phyloP scores from a whole-genome alignment of 2,329 filamentous ascomycete genomes.

The Fusarium vanettenii region DNA sequence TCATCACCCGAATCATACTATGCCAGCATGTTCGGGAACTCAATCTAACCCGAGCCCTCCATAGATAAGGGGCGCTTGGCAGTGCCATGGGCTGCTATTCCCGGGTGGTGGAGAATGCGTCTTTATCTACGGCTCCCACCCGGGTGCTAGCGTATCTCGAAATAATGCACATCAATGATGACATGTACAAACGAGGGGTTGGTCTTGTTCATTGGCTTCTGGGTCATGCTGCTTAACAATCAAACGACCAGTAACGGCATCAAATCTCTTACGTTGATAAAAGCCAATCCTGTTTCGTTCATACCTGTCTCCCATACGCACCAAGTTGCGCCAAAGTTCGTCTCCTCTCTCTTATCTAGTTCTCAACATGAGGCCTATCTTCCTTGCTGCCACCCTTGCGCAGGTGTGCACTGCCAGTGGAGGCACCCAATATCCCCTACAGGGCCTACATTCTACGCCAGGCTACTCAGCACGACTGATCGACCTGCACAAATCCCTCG shows the following conservation, averaged over 20 bases:
- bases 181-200: background rate
- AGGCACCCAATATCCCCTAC: background rate
- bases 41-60: background rate
- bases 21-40: background rate
- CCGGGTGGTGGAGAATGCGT: background rate
- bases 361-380: background rate
- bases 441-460: background rate
- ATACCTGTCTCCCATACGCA: background rate
- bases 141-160: constrained; percentile 31
- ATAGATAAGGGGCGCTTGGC: background rate
- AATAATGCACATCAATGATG: constrained; percentile 2
- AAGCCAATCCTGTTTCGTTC: background rate
- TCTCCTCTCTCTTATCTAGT: background rate
- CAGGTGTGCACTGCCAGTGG: background rate
- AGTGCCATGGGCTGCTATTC: background rate
- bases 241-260: background rate
- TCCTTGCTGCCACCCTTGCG: no score
- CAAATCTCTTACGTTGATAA: background rate
- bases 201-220: constrained; percentile 20
- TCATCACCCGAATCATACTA: background rate
- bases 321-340: background rate
- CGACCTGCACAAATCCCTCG: background rate
- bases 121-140: background rate
- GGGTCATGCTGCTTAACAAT: constrained; percentile 21
- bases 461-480: background rate